Evolutionary conservation across 2,329 filamentous ascomycete genomes (phyloP).

Genomic region (Fusarium ramigenum): DNA sequence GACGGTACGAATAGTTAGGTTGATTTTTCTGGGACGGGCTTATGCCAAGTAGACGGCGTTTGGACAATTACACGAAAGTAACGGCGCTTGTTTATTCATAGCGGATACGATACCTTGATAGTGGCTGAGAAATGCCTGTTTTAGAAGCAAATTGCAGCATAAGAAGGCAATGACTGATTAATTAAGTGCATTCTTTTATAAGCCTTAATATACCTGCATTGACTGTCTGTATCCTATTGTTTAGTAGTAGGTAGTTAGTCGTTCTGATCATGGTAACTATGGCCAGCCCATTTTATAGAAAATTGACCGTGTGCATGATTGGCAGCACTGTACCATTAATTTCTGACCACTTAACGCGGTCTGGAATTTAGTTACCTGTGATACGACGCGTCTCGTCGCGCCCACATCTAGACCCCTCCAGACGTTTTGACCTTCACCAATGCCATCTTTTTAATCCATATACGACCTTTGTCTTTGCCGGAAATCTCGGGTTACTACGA

Average conservation of each 20-base stretch:
- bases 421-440: slow-evolving; percentile 17
- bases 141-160: background rate
- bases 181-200: background rate
- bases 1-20: slow-evolving; percentile 6
- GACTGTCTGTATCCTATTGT: background rate
- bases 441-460: slow-evolving; percentile 2
- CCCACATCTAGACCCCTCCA: slow-evolving; percentile 32
- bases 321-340: slow-evolving; percentile 1
- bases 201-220: background rate
- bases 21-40: slow-evolving; percentile 13
- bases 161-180: background rate
- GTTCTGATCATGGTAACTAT: background rate
- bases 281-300: background rate
- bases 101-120: slow-evolving; percentile 28
- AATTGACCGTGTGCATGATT: background rate
- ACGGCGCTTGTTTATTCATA: slow-evolving; percentile 14
- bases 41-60: slow-evolving; percentile 32
- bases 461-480: background rate
- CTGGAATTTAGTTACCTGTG: slow-evolving; percentile 19
- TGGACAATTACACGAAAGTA: slow-evolving; percentile 6
- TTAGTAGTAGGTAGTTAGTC: background rate
- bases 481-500: background rate
- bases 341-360: slow-evolving; percentile 35
- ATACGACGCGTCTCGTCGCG: slow-evolving; percentile 34
- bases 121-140: slow-evolving; percentile 2